Conservation (phyloP, 345 rosid genomes). For the Mangifera indica region DNA sequence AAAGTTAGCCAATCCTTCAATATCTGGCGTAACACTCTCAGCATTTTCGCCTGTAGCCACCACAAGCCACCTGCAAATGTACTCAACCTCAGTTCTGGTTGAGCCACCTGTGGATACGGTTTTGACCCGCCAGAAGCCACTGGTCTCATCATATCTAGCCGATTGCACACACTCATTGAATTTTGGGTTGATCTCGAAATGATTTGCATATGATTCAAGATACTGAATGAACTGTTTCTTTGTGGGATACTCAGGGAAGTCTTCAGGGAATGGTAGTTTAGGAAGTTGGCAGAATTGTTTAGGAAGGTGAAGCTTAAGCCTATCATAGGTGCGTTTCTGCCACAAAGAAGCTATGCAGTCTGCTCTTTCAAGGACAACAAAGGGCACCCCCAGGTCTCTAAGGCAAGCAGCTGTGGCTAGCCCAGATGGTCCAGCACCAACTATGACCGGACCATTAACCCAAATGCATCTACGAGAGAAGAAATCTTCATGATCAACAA, state of each 20-base stretch:
- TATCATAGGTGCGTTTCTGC: constrained; percentile 76
- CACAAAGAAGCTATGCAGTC: constrained; percentile 88
- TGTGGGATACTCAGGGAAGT: constrained; percentile 73
- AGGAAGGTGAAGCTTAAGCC: constrained; percentile 86
- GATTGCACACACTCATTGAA: constrained; percentile 86
- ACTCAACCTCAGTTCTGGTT: constrained; percentile 58
- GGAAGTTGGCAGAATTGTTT: constrained; percentile 85
- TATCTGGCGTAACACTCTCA: constrained; percentile 66
- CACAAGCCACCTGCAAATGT: constrained; percentile 89
- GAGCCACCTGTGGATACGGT: constrained; percentile 45
- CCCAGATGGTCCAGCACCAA: constrained; percentile 89
- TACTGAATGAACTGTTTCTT: constrained; percentile 64
- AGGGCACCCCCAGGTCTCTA: constrained; percentile 64
- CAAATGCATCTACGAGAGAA: constrained; percentile 45
- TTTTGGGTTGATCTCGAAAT: constrained; percentile 62
- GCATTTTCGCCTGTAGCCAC: constrained; percentile 98
- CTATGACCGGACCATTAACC: constrained; percentile 79
- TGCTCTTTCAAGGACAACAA: constrained; percentile 66
- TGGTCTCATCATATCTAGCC: constrained; percentile 75
- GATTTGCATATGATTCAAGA: constrained; percentile 64
- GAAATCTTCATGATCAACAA: constrained; percentile 44
- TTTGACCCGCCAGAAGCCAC: constrained; percentile 79
- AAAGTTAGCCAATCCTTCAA: constrained; percentile 67
- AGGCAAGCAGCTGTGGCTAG: constrained; percentile 85
- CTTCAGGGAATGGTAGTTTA: constrained; percentile 69